Conservation (phyloP, 768 basidiomycete species). For the Mrakia frigida region DNA sequence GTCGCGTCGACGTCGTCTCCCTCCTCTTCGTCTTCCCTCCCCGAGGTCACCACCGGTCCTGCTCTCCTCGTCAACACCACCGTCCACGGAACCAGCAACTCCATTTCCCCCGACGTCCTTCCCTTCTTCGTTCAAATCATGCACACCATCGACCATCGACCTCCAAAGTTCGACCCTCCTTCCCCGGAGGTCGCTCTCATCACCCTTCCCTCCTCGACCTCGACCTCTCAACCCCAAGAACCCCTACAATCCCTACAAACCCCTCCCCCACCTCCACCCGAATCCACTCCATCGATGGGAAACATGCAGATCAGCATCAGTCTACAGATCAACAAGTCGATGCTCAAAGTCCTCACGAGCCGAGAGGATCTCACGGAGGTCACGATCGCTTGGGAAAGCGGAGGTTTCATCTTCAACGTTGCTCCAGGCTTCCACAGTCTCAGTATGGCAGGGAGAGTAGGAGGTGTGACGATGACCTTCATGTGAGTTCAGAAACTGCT, state of each 20-base stretch:
- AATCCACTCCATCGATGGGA: conserved; percentile 46
- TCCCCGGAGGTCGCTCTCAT: conserved; percentile 36
- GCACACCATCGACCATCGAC: conserved; percentile 61
- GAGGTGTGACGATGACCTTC: conserved; percentile 71
- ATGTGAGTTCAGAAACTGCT: conserved; percentile 53
- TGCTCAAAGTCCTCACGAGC: conserved; percentile 75
- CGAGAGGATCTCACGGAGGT: conserved; percentile 84
- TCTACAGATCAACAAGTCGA: conserved; percentile 84
- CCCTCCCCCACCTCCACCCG: conserved; percentile 32
- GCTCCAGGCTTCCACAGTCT: conserved; percentile 67
- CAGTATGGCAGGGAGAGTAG: conserved; percentile 70
- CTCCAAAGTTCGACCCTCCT: conserved; percentile 31
- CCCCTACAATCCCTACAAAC: neutral
- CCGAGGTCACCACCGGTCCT: conserved; percentile 41
- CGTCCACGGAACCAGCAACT: conserved; percentile 85
- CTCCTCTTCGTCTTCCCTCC: neutral
- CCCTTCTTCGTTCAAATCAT: conserved; percentile 78
- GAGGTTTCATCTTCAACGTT: conserved; percentile 76
- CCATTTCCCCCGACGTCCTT: conserved; percentile 69
- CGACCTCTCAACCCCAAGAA: neutral
- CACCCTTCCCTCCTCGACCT: conserved; percentile 28
- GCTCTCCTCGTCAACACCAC: conserved; percentile 74
- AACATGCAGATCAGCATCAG: conserved; percentile 71
- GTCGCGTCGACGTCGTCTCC: neutral
- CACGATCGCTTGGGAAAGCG: conserved; percentile 73